Evolutionary conservation across 2,329 filamentous ascomycete species (phyloP).

Genomic region (Rutstroemia sp.): DNA sequence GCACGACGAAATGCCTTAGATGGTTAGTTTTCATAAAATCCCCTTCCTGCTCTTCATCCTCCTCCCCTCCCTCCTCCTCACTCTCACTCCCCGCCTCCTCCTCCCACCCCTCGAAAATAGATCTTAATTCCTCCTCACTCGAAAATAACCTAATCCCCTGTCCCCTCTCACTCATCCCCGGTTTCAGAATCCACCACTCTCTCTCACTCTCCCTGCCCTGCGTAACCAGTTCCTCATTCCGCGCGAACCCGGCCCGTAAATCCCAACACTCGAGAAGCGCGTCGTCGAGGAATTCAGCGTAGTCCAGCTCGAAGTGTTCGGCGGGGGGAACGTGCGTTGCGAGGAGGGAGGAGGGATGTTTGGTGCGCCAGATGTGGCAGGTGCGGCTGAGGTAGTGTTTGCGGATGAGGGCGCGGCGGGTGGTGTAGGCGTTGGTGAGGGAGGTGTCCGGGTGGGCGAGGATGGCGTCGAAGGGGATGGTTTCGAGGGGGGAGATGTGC

Average conservation of each 20-base stretch:
- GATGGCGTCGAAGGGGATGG: slow-evolving; percentile 74
- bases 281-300: slow-evolving; percentile 93
- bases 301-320: slow-evolving; percentile 90
- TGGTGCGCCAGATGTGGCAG: slow-evolving; percentile 76
- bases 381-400: slow-evolving; percentile 91
- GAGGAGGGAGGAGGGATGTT: slow-evolving; percentile 67
- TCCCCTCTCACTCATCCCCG: slow-evolving; percentile 92
- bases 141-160: slow-evolving; percentile 89
- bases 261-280: slow-evolving; percentile 87
- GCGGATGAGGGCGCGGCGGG: slow-evolving; percentile 90
- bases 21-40: slow-evolving; percentile 72
- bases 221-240: slow-evolving; percentile 51
- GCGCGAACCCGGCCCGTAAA: slow-evolving; percentile 66
- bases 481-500: slow-evolving; percentile 82
- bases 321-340: slow-evolving; percentile 64
- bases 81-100: slow-evolving; percentile 57
- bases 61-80: slow-evolving; percentile 43
- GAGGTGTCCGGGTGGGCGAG: slow-evolving; percentile 52
- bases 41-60: slow-evolving; percentile 34
- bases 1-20: slow-evolving; percentile 90
- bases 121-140: slow-evolving; percentile 73
- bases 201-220: slow-evolving; percentile 37
- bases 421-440: slow-evolving; percentile 84
- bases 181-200: slow-evolving; percentile 98
- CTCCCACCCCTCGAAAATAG: slow-evolving; percentile 91